Conservation (phyloP, 805 yeast genomes). For the Grigorovia jiainica region DNA sequence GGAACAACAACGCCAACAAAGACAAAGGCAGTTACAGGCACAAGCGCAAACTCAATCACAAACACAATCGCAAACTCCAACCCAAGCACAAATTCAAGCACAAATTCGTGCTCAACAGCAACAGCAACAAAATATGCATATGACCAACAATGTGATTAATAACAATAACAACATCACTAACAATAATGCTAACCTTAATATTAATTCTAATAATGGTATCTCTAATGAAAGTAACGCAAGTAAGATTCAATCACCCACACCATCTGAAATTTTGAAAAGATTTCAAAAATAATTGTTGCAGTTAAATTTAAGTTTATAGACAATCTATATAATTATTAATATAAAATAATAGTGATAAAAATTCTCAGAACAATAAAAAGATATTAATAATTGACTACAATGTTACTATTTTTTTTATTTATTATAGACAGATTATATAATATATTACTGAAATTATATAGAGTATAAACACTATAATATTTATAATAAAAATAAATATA, state of each 20-base stretch:
- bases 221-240: neutral
- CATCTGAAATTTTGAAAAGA: conserved; percentile 27
- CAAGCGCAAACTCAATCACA: conserved; percentile 21
- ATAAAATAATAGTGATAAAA: neutral
- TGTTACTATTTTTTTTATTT: no score
- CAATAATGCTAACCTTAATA: no score
- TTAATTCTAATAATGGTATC: no score
- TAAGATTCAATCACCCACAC: conserved; percentile 25
- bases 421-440: no score
- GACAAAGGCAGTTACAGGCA: conserved; percentile 21
- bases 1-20: conserved; percentile 19
- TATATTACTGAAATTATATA: no score
- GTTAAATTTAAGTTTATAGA: conserved; percentile 6
- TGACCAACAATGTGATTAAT: neutral
- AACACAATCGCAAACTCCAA: conserved; percentile 17
- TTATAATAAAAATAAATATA: neutral
- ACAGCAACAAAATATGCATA: conserved; percentile 3
- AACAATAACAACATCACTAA: neutral
- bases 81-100: conserved; percentile 19
- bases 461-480: no score
- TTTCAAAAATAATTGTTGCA: conserved; percentile 24
- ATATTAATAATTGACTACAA: no score
- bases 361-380: neutral
- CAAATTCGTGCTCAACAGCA: conserved; percentile 8
- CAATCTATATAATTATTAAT: neutral